A percentile compares a stretch with the other conserved stretches of the same genome.
Conservation (phyloP, 352 stramenopile species). For the Globisporangium ultimum region DNA sequence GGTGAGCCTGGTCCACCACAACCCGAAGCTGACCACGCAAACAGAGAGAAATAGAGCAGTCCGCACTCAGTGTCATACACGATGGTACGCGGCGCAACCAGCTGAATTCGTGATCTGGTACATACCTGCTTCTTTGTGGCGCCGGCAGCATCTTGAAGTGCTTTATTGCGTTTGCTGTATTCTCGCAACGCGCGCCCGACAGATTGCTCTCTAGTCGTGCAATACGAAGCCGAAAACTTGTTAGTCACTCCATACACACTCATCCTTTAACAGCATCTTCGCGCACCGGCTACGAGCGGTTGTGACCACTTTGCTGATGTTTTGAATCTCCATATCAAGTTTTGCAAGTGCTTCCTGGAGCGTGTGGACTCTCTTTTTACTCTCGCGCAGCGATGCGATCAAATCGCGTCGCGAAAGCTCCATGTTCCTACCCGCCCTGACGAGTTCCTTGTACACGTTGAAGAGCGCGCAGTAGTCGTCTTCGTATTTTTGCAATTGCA, state of each 20-base stretch:
- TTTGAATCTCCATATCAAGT: constrained; percentile 32
- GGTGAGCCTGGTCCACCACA: constrained; percentile 31
- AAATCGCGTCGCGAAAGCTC: constrained; percentile 32
- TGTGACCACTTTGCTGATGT: constrained; percentile 27
- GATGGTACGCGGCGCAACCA: neutral
- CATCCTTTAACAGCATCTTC: no score
- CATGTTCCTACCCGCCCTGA: constrained; percentile 19
- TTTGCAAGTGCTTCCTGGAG: constrained; percentile 28
- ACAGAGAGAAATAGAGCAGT: neutral
- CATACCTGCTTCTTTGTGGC: constrained; percentile 37
- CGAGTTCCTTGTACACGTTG: constrained; percentile 14
- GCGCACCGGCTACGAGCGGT: constrained; percentile 27
- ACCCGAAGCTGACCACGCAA: constrained; percentile 21
- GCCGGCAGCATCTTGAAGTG: constrained; percentile 35
- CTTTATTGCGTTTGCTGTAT: constrained; percentile 50
- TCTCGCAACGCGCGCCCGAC: constrained; percentile 43
- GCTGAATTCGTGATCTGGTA: neutral
- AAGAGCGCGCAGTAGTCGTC: constrained; percentile 21
- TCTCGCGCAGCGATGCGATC: constrained; percentile 22
- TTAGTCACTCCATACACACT: no score
- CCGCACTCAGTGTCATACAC: neutral
- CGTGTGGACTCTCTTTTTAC: constrained; percentile 23
- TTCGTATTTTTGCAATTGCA: constrained; percentile 14
- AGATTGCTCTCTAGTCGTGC: constrained; percentile 31
- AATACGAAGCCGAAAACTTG: neutral